phyloP scores from a whole-genome alignment of 169 alveolate species.

The Eimeria praecox region DNA sequence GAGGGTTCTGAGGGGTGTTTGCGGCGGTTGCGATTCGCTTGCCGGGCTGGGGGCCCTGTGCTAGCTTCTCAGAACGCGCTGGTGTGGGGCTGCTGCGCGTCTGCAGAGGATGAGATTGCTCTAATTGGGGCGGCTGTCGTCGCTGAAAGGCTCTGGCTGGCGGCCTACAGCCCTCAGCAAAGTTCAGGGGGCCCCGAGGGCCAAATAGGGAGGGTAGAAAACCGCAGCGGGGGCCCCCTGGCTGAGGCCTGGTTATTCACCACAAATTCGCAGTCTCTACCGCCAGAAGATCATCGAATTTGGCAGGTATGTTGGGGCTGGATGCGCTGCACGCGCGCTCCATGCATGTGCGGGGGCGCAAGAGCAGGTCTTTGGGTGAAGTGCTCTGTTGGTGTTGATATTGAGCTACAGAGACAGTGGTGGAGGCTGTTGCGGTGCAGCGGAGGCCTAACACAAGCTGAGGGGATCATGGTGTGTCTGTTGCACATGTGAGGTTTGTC shows the following conservation, averaged over 20 bases:
- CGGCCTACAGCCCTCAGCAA: constrained; percentile 34
- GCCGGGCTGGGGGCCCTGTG: background rate
- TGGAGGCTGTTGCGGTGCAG: background rate
- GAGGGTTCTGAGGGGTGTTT: background rate
- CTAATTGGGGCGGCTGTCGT: constrained; percentile 57
- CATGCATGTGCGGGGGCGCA: background rate
- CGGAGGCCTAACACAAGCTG: background rate
- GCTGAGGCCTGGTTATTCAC: constrained; percentile 45
- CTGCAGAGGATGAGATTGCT: constrained; percentile 40
- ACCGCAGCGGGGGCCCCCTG: constrained; percentile 58
- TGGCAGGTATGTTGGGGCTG: constrained; percentile 43
- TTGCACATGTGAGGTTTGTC: background rate
- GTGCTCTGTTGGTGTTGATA: background rate
- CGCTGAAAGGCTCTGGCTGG: constrained; percentile 52
- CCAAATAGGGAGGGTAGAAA: background rate
- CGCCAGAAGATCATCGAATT: constrained; percentile 36
- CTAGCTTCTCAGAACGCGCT: background rate
- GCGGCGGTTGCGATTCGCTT: background rate
- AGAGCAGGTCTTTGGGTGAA: no score
- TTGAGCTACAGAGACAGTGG: background rate
- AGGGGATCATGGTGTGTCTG: background rate
- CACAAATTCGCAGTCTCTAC: constrained; percentile 24
- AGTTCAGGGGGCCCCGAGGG: background rate
- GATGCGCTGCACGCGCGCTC: background rate
- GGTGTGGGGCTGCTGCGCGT: background rate